Evolutionary conservation across 768 basidiomycete species (phyloP), one percentile per base, ranked within the genome.

Genomic region (Tylopilus intermedius): DNA sequence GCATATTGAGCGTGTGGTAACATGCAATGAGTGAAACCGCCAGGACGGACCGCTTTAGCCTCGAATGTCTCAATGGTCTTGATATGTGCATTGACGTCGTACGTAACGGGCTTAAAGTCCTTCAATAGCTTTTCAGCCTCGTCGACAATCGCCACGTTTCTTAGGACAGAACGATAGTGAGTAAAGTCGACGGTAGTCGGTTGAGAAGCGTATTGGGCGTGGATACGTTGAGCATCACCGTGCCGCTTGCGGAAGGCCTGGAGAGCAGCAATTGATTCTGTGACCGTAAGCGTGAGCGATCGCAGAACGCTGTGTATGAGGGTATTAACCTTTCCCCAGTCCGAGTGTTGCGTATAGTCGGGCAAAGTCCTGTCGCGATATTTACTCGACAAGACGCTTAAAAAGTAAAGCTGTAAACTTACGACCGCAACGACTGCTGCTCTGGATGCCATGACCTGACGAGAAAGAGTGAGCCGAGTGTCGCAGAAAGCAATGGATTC

Each of bases 61-160:
- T 98, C 91, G 71, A 99, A 99, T 46, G 91, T 85, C 68, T 95
- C 93, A 63, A 99, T 96, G 42, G 91, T 93, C 74, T 93, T 95
- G 72, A 96, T 68, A 71, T 94, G 90, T 49, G 89, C 78, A 62
- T 72, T 74, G 53, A 94, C 88, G 67, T 99, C 95, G 72, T 97
- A 97, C 2, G 90, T 88, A 48, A 92, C 86, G 33, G 96, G 91
- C 75, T 95, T 96, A 79, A 96, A 98, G 32, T 82, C 82, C 55
- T 78, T 84, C 62, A 96, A 70, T 48, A 87, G 70, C 74, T 92
- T 94, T 79, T 98, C 94, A 10, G 88, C 89, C 70, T 96, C 90
- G 62, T 91, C 88, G 49, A 97, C 84, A 58, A 98, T 79, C 47
- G 83, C 84, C 71, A 89, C 84, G 77, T 98, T 97, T 81, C 93